phyloP scores from a whole-genome alignment of 805 yeast genomes.

The Kuraishia molischiana region DNA sequence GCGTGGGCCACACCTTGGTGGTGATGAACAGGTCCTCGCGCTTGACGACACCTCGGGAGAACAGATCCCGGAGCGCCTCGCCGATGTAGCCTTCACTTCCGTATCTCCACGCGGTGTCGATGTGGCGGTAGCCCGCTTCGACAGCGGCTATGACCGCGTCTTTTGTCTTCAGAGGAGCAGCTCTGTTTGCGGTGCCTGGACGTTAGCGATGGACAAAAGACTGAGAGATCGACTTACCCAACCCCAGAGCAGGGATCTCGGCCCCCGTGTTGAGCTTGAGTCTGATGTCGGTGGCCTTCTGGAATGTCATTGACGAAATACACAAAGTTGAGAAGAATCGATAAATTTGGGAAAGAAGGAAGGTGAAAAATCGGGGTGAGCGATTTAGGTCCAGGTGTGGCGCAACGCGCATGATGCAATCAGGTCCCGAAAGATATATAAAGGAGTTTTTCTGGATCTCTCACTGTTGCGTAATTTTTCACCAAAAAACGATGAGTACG shows the following conservation, averaged over 20 bases:
- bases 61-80: slow-evolving; percentile 34
- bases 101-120: slow-evolving; percentile 44
- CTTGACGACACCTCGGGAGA: slow-evolving; percentile 33
- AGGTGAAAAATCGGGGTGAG: too few relatives aligned
- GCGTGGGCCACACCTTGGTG: slow-evolving; percentile 58
- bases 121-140: slow-evolving; percentile 37
- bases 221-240: slow-evolving; percentile 9
- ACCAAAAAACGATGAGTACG: too few relatives aligned
- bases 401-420: too few relatives aligned
- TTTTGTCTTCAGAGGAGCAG: slow-evolving; percentile 8
- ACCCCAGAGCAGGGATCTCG: slow-evolving; percentile 15
- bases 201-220: too few relatives aligned
- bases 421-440: too few relatives aligned
- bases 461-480: too few relatives aligned
- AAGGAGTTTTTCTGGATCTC: too few relatives aligned
- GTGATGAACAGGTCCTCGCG: slow-evolving; percentile 57
- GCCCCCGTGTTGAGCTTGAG: slow-evolving; percentile 15
- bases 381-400: too few relatives aligned
- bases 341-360: too few relatives aligned
- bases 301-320: not conserved
- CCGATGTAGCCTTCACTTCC: slow-evolving; percentile 34
- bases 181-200: not conserved
- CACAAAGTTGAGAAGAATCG: too few relatives aligned
- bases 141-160: slow-evolving; percentile 56
- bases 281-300: slow-evolving; percentile 4